phyloP scores from a whole-genome alignment of 331 rosid genomes.

The Dryas integrifolia region DNA sequence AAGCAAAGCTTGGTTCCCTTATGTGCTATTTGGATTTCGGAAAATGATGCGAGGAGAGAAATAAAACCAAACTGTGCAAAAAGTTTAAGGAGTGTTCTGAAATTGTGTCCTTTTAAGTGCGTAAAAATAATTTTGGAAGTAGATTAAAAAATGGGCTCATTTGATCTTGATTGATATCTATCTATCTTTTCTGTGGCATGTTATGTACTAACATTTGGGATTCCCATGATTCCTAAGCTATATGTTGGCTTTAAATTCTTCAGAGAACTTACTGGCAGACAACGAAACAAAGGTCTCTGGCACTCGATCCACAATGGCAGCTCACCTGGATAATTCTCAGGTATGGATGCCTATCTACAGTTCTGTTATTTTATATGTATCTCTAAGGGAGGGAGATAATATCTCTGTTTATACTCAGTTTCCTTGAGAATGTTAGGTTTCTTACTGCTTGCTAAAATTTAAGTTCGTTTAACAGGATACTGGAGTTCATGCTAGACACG shows the following conservation, averaged over 20 bases:
- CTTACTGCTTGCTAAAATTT: constrained; percentile 7
- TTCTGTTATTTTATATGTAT: neutral
- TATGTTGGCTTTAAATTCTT: constrained; percentile 26
- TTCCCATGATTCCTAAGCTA: constrained; percentile 17
- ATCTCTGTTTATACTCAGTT: neutral
- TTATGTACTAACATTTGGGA: neutral
- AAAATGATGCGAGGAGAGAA: neutral
- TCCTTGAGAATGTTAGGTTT: neutral
- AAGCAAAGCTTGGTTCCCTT: neutral
- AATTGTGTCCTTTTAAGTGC: neutral
- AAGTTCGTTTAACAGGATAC: constrained; percentile 45
- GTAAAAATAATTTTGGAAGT: neutral
- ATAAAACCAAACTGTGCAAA: neutral
- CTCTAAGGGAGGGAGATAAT: neutral
- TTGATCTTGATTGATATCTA: constrained; percentile 8
- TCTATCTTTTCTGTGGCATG: neutral
- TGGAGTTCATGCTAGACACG: constrained; percentile 92
- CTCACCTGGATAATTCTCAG: constrained; percentile 55
- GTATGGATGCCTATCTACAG: constrained; percentile 28
- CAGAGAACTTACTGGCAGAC: constrained; percentile 46
- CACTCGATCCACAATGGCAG: constrained; percentile 47
- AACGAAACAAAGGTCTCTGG: constrained; percentile 43
- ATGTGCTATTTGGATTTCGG: neutral
- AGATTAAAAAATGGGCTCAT: neutral
- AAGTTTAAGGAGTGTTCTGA: neutral